Evolutionary conservation across 2,329 filamentous ascomycete genomes (phyloP).

Genomic region (Paracamarosporium sp.): DNA sequence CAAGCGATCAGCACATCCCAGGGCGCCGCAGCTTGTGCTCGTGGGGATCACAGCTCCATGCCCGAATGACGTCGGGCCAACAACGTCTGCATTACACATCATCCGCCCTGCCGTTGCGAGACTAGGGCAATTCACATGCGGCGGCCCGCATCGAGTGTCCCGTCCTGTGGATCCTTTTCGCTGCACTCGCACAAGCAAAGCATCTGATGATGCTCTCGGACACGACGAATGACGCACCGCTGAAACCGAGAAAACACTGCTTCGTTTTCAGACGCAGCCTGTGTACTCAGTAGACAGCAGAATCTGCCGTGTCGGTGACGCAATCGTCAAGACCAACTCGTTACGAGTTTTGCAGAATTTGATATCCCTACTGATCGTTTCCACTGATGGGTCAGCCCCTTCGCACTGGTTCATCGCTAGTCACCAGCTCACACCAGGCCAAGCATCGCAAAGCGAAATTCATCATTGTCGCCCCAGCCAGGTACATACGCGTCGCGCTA

Average conservation of each 20-base stretch:
- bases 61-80: not conserved
- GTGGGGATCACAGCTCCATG: not conserved
- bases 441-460: not conserved
- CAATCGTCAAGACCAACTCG: too few species aligned
- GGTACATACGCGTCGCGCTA: not conserved
- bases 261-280: not conserved
- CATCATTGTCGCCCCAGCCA: not conserved
- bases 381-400: too few species aligned
- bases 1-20: not conserved
- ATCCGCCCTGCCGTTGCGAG: not conserved
- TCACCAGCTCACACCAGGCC: not conserved
- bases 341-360: too few species aligned
- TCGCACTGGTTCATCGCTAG: too few species aligned
- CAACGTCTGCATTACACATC: not conserved
- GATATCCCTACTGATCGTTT: too few species aligned
- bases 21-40: not conserved
- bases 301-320: not conserved
- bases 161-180: not conserved
- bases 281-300: not conserved
- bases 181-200: not conserved
- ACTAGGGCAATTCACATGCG: not conserved
- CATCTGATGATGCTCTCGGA: not conserved
- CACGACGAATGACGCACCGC: not conserved
- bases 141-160: not conserved
- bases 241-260: not conserved